Evolutionary conservation across 202 grass and related monocot genomes (phyloP), one percentile per base, ranked within the genome.

Genomic region (Digitaria exilis): DNA sequence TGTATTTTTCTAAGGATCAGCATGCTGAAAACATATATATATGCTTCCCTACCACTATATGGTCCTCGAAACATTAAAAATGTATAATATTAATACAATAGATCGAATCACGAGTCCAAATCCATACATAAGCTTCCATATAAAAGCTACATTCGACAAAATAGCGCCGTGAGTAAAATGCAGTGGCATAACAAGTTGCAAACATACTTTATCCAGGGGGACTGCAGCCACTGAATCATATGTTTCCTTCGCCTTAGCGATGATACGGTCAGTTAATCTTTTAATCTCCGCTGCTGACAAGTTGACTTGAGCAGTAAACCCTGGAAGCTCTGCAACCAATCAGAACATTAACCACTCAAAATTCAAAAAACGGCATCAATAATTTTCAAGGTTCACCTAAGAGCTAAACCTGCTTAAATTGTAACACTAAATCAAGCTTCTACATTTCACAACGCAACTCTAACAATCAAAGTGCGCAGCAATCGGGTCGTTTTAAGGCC

Each of bases 141-240:
- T 9, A 39, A 42, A 66, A 67, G 21, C 13, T 22, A 41, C n/a
- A 73, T 88, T 79, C 41, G 48, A 72, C 24, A 45, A 73, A 76
- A 80, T 5, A 61, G 17, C 19, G 3, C 6, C 1, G 22, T 80
- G 50, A 69, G 64, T 4, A 90, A 74, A 86, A 74, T 79, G 68
- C 1, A 54, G 44, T 75, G 44, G 19, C 11, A 34, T 45, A 61
- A 19, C 50, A 43, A 75, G 21, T 52, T 61, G 83, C 15, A 26
- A 13, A 77, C 81, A 54, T 94, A 99, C 96, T 83, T 99, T 99
- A 65, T 92, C 89, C 52, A 92, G 84, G 28, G 93, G 93, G 31
- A 94, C 80, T 30, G 96, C 87, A 1, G 93, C 96, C 79, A 96
- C 91, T 4, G 82, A 92, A 82, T 99, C 93, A 49, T 96, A 89